Evolutionary conservation across 2,329 filamentous ascomycete genomes (phyloP).

Genomic region (Akanthomyces lecanii): DNA sequence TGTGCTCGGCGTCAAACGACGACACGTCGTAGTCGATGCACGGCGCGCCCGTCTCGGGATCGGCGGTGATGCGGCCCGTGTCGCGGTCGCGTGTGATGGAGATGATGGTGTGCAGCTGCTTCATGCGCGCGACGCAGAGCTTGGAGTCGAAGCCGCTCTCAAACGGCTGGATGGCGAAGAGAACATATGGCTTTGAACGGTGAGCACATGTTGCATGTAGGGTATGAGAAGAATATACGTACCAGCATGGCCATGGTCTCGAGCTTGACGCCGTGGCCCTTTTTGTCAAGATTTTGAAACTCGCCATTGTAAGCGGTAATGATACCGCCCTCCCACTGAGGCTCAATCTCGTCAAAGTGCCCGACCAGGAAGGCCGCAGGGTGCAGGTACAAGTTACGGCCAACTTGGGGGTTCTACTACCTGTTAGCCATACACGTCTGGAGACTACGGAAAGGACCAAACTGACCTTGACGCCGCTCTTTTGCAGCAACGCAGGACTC

Average conservation of each 20-base stretch:
- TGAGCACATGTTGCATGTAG: conserved; percentile 7
- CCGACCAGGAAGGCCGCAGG: conserved; percentile 59
- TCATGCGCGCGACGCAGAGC: conserved; percentile 62
- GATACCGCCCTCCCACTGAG: conserved; percentile 71
- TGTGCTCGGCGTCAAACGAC: conserved; percentile 66
- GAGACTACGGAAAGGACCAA: background rate
- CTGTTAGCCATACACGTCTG: conserved; percentile 20
- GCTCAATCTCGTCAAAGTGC: conserved; percentile 65
- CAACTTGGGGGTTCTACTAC: conserved; percentile 68
- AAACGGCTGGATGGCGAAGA: conserved; percentile 63
- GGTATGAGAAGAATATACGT: conserved; percentile 23
- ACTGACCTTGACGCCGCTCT: conserved; percentile 66
- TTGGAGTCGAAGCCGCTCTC: conserved; percentile 67
- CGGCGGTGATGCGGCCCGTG: conserved; percentile 67
- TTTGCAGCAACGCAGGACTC: conserved; percentile 70
- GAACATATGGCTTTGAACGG: conserved; percentile 37
- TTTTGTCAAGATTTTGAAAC: conserved; percentile 75
- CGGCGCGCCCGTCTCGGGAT: conserved; percentile 61
- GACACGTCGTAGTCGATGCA: conserved; percentile 68
- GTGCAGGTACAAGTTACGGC: conserved; percentile 76
- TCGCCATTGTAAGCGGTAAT: conserved; percentile 73
- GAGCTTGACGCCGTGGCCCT: conserved; percentile 78
- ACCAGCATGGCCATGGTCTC: conserved; percentile 70
- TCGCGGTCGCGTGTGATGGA: conserved; percentile 72
- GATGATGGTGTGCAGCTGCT: conserved; percentile 69